Conservation (phyloP, 225 moss, liverwort and hornwort species). For the Polytrichum commune region DNA sequence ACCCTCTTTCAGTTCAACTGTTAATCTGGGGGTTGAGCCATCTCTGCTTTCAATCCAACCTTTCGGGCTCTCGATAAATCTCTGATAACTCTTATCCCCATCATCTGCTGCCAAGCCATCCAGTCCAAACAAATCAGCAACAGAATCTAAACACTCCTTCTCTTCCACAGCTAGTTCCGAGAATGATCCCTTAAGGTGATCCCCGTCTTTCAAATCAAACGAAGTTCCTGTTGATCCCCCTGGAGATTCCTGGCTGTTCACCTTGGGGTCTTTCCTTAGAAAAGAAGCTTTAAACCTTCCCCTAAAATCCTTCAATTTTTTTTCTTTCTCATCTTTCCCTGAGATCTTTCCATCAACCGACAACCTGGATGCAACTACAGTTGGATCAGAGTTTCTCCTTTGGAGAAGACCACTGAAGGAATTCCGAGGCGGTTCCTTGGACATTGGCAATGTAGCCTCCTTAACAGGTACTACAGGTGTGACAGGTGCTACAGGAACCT, state of each 20-base stretch:
- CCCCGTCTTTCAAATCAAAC: conserved; percentile 19
- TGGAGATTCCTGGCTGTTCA: conserved; percentile 25
- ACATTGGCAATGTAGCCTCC: conserved; percentile 1
- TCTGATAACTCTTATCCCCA: conserved; percentile 17
- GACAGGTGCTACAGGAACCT: background rate
- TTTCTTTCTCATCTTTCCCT: conserved; percentile 28
- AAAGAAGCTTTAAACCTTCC: conserved; percentile 38
- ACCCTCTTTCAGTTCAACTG: conserved; percentile 41
- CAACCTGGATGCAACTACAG: conserved; percentile 14
- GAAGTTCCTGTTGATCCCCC: conserved; percentile 17
- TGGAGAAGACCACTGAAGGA: conserved; percentile 20
- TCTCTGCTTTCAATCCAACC: conserved; percentile 40
- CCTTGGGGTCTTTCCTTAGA: conserved; percentile 21
- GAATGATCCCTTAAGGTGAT: conserved; percentile 5
- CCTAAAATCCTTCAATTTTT: conserved; percentile 29
- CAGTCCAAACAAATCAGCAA: conserved; percentile 17
- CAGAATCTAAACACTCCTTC: conserved; percentile 15
- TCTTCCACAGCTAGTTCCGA: conserved; percentile 11
- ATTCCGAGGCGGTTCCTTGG: conserved; percentile 22
- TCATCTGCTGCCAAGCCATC: conserved; percentile 23
- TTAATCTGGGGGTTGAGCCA: conserved; percentile 28
- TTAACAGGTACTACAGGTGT: conserved; percentile 12
- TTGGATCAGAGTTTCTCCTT: conserved; percentile 21
- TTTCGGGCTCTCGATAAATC: conserved; percentile 23
- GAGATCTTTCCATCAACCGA: conserved; percentile 30